These are phyloP conservation scores for Hypoxylon fragiforme DNA, from an alignment of 495 filamentous ascomycete genomes.

Conservation along the genomic window DNA sequence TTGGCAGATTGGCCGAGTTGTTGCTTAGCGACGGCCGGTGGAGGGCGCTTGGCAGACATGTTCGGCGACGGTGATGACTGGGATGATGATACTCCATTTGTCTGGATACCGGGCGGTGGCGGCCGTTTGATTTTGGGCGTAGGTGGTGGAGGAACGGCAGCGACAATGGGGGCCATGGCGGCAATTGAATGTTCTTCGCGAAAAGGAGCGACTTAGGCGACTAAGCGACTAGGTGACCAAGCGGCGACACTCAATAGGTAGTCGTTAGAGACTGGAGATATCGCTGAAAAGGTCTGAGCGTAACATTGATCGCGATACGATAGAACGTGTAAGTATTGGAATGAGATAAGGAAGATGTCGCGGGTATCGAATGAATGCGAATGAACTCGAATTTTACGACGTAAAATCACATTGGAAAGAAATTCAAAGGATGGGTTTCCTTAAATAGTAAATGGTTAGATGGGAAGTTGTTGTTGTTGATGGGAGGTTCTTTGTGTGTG, in stretches of 20 bases:
- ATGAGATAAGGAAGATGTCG: not conserved
- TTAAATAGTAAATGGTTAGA: too few species aligned
- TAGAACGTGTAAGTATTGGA: not conserved
- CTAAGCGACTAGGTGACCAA: slow-evolving; percentile 16
- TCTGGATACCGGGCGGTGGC: slow-evolving; percentile 66
- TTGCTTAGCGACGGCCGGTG: slow-evolving; percentile 48
- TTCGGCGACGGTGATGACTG: slow-evolving; percentile 69
- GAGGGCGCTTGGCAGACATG: slow-evolving; percentile 63
- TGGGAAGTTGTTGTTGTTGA: too few species aligned
- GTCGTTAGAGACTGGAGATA: slow-evolving; percentile 13
- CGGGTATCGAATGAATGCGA: too few species aligned
- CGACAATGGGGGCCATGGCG: slow-evolving; percentile 50
- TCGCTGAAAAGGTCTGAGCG: slow-evolving; percentile 10
- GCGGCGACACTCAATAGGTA: slow-evolving; percentile 20
- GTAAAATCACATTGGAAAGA: too few species aligned
- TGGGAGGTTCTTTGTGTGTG: slow-evolving; percentile 25
- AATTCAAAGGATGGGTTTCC: too few species aligned
- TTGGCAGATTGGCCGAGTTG: slow-evolving; percentile 45
- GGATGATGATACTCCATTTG: slow-evolving; percentile 67
- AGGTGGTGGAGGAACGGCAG: slow-evolving; percentile 57
- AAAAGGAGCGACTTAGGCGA: slow-evolving; percentile 8
- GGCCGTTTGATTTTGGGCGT: slow-evolving; percentile 75
- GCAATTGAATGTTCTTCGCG: not conserved
- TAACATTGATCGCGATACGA: slow-evolving; percentile 28
- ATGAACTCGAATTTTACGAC: too few species aligned